Evolutionary conservation across 2,329 filamentous ascomycete genomes (phyloP).

Genomic region (Aspergillus fumigatiaffinis): DNA sequence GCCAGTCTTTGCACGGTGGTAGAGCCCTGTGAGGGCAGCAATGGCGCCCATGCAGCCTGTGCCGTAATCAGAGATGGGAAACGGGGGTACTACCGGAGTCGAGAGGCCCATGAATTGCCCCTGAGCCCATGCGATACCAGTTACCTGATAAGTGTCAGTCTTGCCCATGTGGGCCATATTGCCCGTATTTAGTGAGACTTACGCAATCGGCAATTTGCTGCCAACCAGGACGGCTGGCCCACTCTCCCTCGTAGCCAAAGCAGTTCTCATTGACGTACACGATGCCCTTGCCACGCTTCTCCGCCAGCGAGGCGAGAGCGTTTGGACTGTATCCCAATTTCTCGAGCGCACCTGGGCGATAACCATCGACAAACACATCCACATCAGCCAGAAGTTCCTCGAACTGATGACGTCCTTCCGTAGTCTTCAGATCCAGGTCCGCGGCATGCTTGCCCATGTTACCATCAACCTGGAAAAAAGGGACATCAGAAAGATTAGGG

Average conservation of each 20-base stretch:
- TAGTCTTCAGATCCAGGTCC: constrained; percentile 59
- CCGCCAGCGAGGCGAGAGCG: constrained; percentile 51
- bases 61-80: constrained; percentile 60
- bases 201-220: constrained; percentile 67
- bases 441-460: constrained; percentile 68
- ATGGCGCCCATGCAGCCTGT: constrained; percentile 69
- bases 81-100: constrained; percentile 42
- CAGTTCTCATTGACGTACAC: constrained; percentile 69
- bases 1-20: constrained; percentile 58
- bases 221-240: constrained; percentile 63
- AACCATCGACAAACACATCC: constrained; percentile 66
- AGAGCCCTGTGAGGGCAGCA: constrained; percentile 61
- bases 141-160: constrained; percentile 29
- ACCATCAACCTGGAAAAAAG: constrained; percentile 68
- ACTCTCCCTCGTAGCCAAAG: constrained; percentile 62
- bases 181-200: constrained; percentile 24
- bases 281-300: constrained; percentile 56
- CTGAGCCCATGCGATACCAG: constrained; percentile 40
- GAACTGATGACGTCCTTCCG: constrained; percentile 52
- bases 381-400: constrained; percentile 58
- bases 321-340: constrained; percentile 60
- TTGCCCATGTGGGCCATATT: neutral
- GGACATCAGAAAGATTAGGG: constrained; percentile 64
- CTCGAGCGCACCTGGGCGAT: constrained; percentile 62
- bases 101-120: constrained; percentile 40